Evolutionary conservation across 176 grass and related monocot genomes (phyloP), one percentile per base, ranked within the genome.

Genomic region (Phoenix dactylifera): DNA sequence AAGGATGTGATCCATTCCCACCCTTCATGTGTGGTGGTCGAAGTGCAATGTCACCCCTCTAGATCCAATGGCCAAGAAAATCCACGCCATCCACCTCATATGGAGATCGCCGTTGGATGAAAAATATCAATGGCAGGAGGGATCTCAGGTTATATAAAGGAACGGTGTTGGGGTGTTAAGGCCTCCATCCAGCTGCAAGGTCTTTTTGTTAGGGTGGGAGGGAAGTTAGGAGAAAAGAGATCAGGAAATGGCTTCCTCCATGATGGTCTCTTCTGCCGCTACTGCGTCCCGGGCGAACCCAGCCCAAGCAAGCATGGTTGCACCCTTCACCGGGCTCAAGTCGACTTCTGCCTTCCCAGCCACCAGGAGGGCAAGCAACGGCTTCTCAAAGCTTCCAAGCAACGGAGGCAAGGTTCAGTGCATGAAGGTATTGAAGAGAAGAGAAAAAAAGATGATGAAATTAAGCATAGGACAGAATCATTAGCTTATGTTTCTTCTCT

Each of bases 341-440:
- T 82, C 79, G 53, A 24, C 73, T 15, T 50, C 73, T 7, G 57
- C 63, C 3, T 51, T 86, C 61, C 83, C 76, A 18, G 6, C 51
- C 1, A 70, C 55, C 59, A 68, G 68, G 72, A 73, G 59, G 59
- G 58, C 63, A 28, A 69, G 16, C 56, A 16, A 29, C 18, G 66
- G 65, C 66, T 24, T 82, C 15, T 64, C 71, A 58, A 73, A 5
- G 26, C 65, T 80, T 52, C 69, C 69, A 57, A 83, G 73, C 89
- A 95, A 83, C 54, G 75, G 79, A 4, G 80, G 82, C 24, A 74
- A 68, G 75, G 80, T 95, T 49, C 50, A 35, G 60, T 95, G 89
- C 85, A 95, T 95, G 82, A 85, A 95, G 85, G 89, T 83, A 62
- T 26, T 18, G 15, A 61, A 19, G 1, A 51, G 20, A 24, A 29